Conservation (phyloP, 2,329 filamentous ascomycete genomes). For the Pseudogymnoascus sp. region DNA sequence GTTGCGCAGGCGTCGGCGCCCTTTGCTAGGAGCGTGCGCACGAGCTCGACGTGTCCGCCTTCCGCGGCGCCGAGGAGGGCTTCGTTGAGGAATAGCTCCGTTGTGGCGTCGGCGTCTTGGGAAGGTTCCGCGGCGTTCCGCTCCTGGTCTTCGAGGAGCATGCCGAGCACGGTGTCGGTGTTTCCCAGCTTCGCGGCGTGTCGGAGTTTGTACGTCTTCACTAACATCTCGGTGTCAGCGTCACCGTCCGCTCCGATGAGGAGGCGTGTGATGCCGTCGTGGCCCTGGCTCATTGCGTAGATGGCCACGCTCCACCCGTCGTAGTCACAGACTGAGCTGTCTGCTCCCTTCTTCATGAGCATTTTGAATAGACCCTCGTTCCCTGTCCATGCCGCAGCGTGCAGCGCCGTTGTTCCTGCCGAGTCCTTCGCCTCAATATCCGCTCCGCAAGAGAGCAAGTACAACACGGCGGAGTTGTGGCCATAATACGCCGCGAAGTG, state of each 20-base stretch:
- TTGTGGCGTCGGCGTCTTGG: neutral
- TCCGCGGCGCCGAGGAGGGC: neutral
- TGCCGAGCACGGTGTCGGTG: neutral
- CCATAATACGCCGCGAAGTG: neutral
- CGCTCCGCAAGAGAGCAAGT: neutral
- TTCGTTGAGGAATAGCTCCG: neutral
- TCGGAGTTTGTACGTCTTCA: neutral
- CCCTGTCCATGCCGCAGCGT: neutral
- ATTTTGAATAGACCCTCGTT: neutral
- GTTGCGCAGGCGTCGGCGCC: neutral
- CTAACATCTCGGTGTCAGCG: neutral
- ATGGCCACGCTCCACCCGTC: conserved; percentile 3
- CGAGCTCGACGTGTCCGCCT: neutral
- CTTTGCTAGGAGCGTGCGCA: neutral
- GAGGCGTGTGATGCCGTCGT: neutral
- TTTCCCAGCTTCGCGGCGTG: neutral
- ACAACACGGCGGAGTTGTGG: neutral
- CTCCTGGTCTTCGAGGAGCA: neutral
- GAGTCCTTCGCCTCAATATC: neutral
- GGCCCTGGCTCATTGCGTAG: neutral
- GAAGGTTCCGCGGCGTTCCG: neutral
- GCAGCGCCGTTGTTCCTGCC: neutral
- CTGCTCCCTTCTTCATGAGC: neutral
- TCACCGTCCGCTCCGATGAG: neutral
- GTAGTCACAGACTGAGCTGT: neutral